These are phyloP conservation scores for Lepidium africanum DNA, from an alignment of 345 rosid species.

Conservation along the genomic window DNA sequence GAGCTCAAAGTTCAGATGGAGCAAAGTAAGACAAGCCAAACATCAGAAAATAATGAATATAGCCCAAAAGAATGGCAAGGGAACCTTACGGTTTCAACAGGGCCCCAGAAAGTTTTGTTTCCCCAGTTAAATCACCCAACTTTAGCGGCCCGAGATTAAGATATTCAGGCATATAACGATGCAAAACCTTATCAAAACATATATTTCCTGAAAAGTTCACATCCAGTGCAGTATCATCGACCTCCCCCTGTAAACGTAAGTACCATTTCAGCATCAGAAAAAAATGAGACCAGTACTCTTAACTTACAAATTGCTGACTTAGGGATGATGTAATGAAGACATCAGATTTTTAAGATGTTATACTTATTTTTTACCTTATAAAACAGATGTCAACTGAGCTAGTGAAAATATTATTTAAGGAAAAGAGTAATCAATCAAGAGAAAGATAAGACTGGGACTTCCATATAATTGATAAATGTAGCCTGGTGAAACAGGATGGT, in stretches of 20 bases:
- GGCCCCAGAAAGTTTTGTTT: slow-evolving; percentile 90
- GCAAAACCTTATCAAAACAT: slow-evolving; percentile 66
- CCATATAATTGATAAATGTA: background rate
- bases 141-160: slow-evolving; percentile 57
- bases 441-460: background rate
- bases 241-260: slow-evolving; percentile 62
- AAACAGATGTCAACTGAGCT: background rate
- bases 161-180: slow-evolving; percentile 67
- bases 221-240: slow-evolving; percentile 85
- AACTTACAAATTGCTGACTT: background rate
- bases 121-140: slow-evolving; percentile 88
- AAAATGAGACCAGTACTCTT: background rate
- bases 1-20: slow-evolving; percentile 21
- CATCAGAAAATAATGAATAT: slow-evolving; percentile 7
- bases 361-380: background rate
- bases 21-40: slow-evolving; percentile 8
- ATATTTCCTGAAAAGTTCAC: slow-evolving; percentile 87
- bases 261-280: slow-evolving; percentile 16
- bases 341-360: background rate
- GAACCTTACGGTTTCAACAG: slow-evolving; percentile 80
- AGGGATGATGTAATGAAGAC: background rate
- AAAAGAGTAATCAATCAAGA: background rate
- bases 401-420: background rate
- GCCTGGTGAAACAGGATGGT: background rate
- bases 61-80: slow-evolving; percentile 18